Percentiles rank a stretch among this genome's conserved stretches.
phyloP scores from a whole-genome alignment of 768 basidiomycete species.

The Suillus alpinus region DNA sequence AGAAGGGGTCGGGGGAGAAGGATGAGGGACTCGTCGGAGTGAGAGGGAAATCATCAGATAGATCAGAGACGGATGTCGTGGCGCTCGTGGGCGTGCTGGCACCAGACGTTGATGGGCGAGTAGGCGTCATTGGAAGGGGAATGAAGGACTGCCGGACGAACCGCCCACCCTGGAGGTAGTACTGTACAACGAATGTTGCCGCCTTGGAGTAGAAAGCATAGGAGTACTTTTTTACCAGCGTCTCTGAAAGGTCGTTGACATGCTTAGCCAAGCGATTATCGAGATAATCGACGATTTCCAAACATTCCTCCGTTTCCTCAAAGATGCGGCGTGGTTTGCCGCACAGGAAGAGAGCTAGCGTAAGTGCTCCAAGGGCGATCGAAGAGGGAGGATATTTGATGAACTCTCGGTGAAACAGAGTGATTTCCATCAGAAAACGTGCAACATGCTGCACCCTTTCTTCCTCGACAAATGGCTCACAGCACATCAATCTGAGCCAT shows the following conservation, averaged over 20 bases:
- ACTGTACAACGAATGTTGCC: slow-evolving; percentile 89
- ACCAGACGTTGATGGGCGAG: slow-evolving; percentile 42
- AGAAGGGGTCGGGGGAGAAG: slow-evolving; percentile 42
- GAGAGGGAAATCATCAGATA: slow-evolving; percentile 80
- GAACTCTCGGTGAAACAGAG: slow-evolving; percentile 96
- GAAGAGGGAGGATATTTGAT: slow-evolving; percentile 81
- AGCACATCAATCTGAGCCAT: slow-evolving; percentile 87
- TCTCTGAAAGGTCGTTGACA: slow-evolving; percentile 91
- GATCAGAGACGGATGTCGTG: slow-evolving; percentile 69
- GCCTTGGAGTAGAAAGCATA: slow-evolving; percentile 96
- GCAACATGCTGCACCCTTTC: slow-evolving; percentile 92
- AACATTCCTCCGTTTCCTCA: slow-evolving; percentile 82
- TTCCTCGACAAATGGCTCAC: slow-evolving; percentile 75
- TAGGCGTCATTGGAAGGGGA: slow-evolving; percentile 64
- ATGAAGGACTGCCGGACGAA: slow-evolving; percentile 49
- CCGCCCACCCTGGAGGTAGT: slow-evolving; percentile 86
- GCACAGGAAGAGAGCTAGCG: slow-evolving; percentile 85
- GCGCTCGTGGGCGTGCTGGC: slow-evolving; percentile 74
- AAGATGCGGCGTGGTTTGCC: slow-evolving; percentile 73
- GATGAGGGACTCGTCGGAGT: slow-evolving; percentile 72
- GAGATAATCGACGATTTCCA: slow-evolving; percentile 81
- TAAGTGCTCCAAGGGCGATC: slow-evolving; percentile 86
- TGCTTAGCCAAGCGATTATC: slow-evolving; percentile 85
- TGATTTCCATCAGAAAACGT: slow-evolving; percentile 98
- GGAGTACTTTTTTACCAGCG: slow-evolving; percentile 97